phyloP scores from a whole-genome alignment of 495 filamentous ascomycete species.

The Astrocystis sublimbata region DNA sequence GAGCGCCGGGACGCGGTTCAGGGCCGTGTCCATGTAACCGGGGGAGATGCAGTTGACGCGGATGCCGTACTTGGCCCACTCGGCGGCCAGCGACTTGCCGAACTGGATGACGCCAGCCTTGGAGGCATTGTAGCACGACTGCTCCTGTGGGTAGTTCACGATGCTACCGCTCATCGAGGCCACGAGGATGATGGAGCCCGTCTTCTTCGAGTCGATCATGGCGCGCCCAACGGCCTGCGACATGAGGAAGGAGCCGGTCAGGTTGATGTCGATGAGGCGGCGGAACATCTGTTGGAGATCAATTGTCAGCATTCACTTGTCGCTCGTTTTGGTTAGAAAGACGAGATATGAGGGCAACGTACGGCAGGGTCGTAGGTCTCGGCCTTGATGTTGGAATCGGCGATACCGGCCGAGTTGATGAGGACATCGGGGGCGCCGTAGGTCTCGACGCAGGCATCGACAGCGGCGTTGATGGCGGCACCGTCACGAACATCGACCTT shows the following conservation, averaged over 20 bases:
- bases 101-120: constrained; percentile 79
- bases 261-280: constrained; percentile 73
- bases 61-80: constrained; percentile 74
- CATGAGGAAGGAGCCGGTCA: constrained; percentile 71
- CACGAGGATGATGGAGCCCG: constrained; percentile 71
- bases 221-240: constrained; percentile 62
- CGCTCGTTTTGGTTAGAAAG: not conserved
- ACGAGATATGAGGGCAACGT: not conserved
- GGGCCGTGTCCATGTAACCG: constrained; percentile 78
- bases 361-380: constrained; percentile 58
- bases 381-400: constrained; percentile 61
- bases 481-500: constrained; percentile 74
- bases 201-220: constrained; percentile 65
- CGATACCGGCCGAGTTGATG: constrained; percentile 83
- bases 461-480: constrained; percentile 60
- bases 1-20: constrained; percentile 71
- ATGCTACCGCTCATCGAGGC: constrained; percentile 77
- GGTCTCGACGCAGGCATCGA: constrained; percentile 57
- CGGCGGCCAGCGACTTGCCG: constrained; percentile 73
- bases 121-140: constrained; percentile 77
- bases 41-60: constrained; percentile 78
- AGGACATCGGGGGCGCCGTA: constrained; percentile 70
- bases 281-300: constrained; percentile 61
- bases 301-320: not conserved
- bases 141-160: constrained; percentile 79